A percentile compares a stretch with the other conserved stretches of the same genome.
Evolutionary conservation across 2,329 filamentous ascomycete genomes (phyloP).

Genomic region (Fusarium sororula): DNA sequence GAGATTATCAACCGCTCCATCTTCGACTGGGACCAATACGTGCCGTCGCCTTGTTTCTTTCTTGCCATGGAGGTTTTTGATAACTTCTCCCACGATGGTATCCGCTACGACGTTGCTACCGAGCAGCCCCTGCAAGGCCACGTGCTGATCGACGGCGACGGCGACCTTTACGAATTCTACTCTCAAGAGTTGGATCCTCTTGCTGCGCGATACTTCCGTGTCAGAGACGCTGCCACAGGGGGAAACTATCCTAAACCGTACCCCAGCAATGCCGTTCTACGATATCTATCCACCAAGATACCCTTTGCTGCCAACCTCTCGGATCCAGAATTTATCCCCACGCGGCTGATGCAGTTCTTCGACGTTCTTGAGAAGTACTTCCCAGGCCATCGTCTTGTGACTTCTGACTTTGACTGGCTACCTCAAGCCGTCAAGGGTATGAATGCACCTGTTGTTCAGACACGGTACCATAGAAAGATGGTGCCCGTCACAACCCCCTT

Average conservation of each 20-base stretch:
- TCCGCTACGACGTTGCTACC: constrained; percentile 87
- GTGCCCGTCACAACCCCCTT: constrained; percentile 91
- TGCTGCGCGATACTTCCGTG: constrained; percentile 81
- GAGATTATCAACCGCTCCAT: constrained; percentile 95
- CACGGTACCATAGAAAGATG: constrained; percentile 84
- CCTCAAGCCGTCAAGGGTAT: constrained; percentile 84
- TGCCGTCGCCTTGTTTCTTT: constrained; percentile 96
- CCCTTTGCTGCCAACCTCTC: constrained; percentile 82
- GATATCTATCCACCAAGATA: constrained; percentile 69
- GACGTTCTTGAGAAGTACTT: constrained; percentile 89
- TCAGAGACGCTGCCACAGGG: constrained; percentile 80
- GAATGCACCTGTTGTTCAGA: constrained; percentile 96
- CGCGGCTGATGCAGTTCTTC: constrained; percentile 95
- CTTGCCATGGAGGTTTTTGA: constrained; percentile 98
- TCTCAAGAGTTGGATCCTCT: constrained; percentile 81
- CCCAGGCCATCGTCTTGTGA: constrained; percentile 86
- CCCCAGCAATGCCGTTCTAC: constrained; percentile 61
- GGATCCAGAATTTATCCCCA: constrained; percentile 91
- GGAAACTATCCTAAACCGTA: constrained; percentile 72
- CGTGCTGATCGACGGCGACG: constrained; percentile 83
- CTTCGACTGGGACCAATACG: constrained; percentile 90
- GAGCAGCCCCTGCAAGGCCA: constrained; percentile 87
- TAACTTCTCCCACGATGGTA: constrained; percentile 94
- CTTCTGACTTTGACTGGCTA: constrained; percentile 88
- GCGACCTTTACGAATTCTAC: constrained; percentile 97